Conservation (phyloP, 495 filamentous ascomycete genomes). For the Penicillium bialowiezense region DNA sequence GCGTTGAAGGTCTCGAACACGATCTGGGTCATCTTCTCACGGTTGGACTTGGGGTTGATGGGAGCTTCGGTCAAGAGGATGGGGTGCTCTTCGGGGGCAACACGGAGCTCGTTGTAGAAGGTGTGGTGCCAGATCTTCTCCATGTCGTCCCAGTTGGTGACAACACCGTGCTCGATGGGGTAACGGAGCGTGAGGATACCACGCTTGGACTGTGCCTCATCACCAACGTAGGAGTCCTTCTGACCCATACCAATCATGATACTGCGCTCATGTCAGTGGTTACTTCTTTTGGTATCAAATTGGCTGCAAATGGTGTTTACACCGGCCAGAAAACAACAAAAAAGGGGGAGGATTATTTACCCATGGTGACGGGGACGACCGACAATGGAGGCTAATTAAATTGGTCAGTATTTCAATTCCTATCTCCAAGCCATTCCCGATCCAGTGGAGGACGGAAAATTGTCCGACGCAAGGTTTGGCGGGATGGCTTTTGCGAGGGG, state of each 20-base stretch:
- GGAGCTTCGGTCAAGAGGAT: slow-evolving; percentile 98
- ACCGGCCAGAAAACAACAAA: slow-evolving; percentile 10
- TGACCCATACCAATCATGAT: slow-evolving; percentile 99
- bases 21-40: slow-evolving; percentile 99
- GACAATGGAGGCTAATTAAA: slow-evolving; percentile 84
- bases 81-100: slow-evolving; percentile 99
- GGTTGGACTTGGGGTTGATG: slow-evolving; percentile 99
- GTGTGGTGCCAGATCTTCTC: slow-evolving; percentile 99
- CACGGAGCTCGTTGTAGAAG: slow-evolving; percentile 99
- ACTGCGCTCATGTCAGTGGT: slow-evolving; percentile 51
- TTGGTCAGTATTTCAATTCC: neutral
- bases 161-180: slow-evolving; percentile 99
- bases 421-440: neutral
- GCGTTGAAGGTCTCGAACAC: slow-evolving; percentile 99
- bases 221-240: slow-evolving; percentile 99
- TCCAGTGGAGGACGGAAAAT: slow-evolving; percentile 2
- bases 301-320: neutral
- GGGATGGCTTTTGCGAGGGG: slow-evolving; percentile 14
- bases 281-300: neutral
- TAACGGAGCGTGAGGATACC: slow-evolving; percentile 99
- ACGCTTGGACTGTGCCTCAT: slow-evolving; percentile 99
- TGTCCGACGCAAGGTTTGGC: slow-evolving; percentile 31
- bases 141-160: slow-evolving; percentile 99
- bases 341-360: slow-evolving; percentile 57
- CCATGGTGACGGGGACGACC: slow-evolving; percentile 99